Evolutionary conservation across 2,329 filamentous ascomycete genomes (phyloP), one percentile per base, ranked within the genome.

Genomic region (Trichoderma atrobrunneum): DNA sequence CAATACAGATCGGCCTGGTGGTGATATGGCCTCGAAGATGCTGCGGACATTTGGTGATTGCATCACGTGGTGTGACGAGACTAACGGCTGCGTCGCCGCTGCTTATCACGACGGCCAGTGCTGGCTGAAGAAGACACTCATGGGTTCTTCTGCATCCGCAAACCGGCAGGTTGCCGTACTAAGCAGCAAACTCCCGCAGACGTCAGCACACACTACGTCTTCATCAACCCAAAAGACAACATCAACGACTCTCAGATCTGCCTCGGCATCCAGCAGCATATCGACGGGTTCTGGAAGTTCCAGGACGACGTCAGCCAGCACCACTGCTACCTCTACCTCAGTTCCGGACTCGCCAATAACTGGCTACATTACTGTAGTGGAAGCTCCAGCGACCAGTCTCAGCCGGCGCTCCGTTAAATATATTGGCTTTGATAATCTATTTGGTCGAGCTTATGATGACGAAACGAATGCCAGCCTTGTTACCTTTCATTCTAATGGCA

Each of bases 101-200:
- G 30, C 64, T 16, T 66, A 66, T 12, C 64, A 48, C 16, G 51
- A 66, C 24, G 64, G 64, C 32, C 7, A 36, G 4, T 66, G 64
- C 64, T 66, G 64, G 64, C 32, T 66, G 24, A 66, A 66, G 64
- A 39, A 28, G 11, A 39, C 30, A 24, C 21, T 66, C 43, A 12
- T 16, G n/a, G 12, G 21, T 16, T 28, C 64, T 39, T 57, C 48
- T 18, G 5, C n/a, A 3, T 51, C 30, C 4, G 24, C 64, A 18
- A 34, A 65, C 12, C 28, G 62, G 6, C 62, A 65, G n/a, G 7
- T 65, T 34, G 62, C 62, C 28, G 62, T 65, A 3, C 11, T 65
- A n/a, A 65, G 64, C 64, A 66, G 32, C 64, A 66, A 66, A 24
- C 30, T 66, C n/a, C 64, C 64, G 11, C 64, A 66, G 26, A 66